Percentiles rank a stretch among this genome's conserved stretches.
phyloP scores from a whole-genome alignment of 2,329 filamentous ascomycete genomes.

The Arachnomyces sp. region DNA sequence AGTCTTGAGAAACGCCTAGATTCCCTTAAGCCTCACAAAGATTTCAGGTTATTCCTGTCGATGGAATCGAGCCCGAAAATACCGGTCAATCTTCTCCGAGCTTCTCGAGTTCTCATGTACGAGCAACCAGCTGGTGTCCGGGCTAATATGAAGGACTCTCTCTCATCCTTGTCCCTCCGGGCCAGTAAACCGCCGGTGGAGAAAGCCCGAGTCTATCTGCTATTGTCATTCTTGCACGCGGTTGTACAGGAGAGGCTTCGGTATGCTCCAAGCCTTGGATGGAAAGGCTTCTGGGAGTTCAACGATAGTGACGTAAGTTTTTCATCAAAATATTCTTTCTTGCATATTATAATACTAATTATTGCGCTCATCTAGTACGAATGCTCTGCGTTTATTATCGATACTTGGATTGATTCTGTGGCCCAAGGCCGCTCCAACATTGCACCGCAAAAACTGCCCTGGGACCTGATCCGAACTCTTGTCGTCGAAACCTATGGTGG shows the following conservation, averaged over 20 bases:
- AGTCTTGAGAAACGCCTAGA: constrained; percentile 96
- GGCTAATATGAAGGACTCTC: constrained; percentile 97
- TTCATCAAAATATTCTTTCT: neutral
- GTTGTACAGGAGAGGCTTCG: constrained; percentile 91
- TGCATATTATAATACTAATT: constrained; percentile 15
- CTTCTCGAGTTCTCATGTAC: constrained; percentile 91
- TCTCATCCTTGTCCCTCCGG: constrained; percentile 71
- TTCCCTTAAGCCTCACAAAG: constrained; percentile 82
- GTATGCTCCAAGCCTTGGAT: constrained; percentile 87
- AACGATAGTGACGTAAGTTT: constrained; percentile 93
- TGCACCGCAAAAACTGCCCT: constrained; percentile 86
- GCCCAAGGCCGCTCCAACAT: constrained; percentile 85
- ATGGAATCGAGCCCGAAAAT: constrained; percentile 98
- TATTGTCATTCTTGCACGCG: constrained; percentile 90
- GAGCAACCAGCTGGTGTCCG: constrained; percentile 94
- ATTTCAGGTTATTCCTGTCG: constrained; percentile 92
- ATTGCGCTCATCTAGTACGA: constrained; percentile 61
- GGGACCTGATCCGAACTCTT: constrained; percentile 88
- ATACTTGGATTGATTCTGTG: constrained; percentile 81
- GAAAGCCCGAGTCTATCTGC: constrained; percentile 77
- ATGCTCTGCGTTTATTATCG: constrained; percentile 91
- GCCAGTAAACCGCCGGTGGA: constrained; percentile 80
- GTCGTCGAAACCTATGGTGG: constrained; percentile 94
- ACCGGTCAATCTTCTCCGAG: constrained; percentile 87
- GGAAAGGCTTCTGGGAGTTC: constrained; percentile 99